Base-by-base conservation (phyloP, 306 rosid genomes). In the Abrus pulchellus region DNA sequence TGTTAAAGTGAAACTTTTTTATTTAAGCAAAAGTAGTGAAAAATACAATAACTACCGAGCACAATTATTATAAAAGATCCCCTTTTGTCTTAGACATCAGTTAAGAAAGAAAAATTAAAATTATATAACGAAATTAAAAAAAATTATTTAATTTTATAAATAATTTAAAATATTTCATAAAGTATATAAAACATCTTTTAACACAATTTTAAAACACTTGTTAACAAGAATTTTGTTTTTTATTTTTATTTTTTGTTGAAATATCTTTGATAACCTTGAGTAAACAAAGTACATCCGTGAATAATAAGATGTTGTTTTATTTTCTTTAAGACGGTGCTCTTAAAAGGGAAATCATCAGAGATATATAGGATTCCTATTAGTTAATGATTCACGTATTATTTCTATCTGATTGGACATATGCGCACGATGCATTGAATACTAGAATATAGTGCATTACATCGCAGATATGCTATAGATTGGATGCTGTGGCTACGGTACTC, bases 341-440 rank as follows among this genome's bases (percentile, higher is more conserved):
- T 33, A 3, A 28, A 36, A 56, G 11, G 72, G 50, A 20, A 11
- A n/a, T 59, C 53, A 56, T 14, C 7, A 56, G 69, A 45, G 56
- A 53, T 67, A 3, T 13, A 5, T 4, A 27, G 7, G 54, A 63
- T 50, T 20, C 20, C 20, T 20, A 20, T 20, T 72, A 62, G 6
- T 52, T 72, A 50, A 40, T 45, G 60, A 68, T 72, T 75, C 40
- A 49, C 9, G 30, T 49, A 38, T 33, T 54, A 33, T 30, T 69
- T 72, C 4, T 14, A 40, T 52, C 9, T 20, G 36, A 72, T 72
- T 55, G n/a, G 67, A 59, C 78, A 72, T 73, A 72, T 47, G 65
- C 68, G n/a, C 72, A 56, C 68, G 77, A 50, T 79, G 48, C 77
- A 75, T 75, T 68, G 87, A 79, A 83, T 78, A 62, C 50, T 33